Evolutionary conservation across 352 stramenopile genomes (phyloP), one percentile per base, ranked within the genome.

Genomic region (Pythium plurisporium): DNA sequence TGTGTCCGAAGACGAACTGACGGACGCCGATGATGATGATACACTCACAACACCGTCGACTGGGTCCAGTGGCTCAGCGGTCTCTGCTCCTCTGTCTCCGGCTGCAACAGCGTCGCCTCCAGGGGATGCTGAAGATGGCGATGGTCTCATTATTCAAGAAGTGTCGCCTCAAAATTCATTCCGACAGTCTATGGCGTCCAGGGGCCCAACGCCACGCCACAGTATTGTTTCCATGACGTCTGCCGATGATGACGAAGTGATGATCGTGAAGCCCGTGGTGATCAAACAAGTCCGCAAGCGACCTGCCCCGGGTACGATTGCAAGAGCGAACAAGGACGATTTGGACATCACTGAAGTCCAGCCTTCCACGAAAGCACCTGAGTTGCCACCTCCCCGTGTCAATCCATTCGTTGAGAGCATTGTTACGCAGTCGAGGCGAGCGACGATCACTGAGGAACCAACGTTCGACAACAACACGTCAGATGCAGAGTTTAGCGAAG

Each of bases 91-190:
- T 15, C 42, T 42, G 12, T 38, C 43, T 0, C 37, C 31, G 19
- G 33, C 55, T 5, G 33, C 58, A 3, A 11, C 30, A 2, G 34
- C 50, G 4, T 50, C 34, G 2, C 26, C 37, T 3, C n/a, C 33
- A 22, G 36, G 22, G 19, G 40, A 47, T n/a, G 26, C 14, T 8
- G 44, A 53, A 26, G 38, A 48, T 12, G 44, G 55, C 19, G 54
- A 55, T 4, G 23, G 15, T 10, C 45, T 62, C 4, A 56, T 62
- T 45, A 70, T 87, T 25, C 73, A 86, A 50, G 74, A 89, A 49
- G 58, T 87, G 26, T 55, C 68, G 38, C 72, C 76, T 5, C 65
- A 73, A 30, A 72, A 70, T 27, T 55, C 55, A 9, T 44, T 55
- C 19, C 34, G 55, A 4, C 20, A 31, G 37, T 64, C 56, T 0